A percentile compares a stretch with the other conserved stretches of the same genome.
Evolutionary conservation across 768 basidiomycete species (phyloP).

Genomic region (Agaricus subrufescens): DNA sequence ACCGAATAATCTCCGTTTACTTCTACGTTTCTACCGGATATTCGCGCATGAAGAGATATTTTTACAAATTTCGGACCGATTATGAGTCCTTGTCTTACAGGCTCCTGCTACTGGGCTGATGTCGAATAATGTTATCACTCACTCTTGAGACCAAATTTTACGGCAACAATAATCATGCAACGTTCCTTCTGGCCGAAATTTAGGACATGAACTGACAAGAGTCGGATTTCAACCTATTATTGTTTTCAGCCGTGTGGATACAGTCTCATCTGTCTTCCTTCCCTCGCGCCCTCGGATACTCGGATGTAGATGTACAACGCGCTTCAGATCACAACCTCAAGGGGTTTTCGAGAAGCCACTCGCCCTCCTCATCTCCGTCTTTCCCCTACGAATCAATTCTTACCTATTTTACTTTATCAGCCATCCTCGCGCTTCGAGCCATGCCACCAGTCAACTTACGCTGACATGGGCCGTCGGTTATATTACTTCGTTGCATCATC

Average conservation of each 20-base stretch:
- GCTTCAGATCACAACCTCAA: neutral
- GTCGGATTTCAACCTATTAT: neutral
- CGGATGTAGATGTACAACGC: neutral
- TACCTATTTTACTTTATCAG: neutral
- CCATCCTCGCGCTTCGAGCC: neutral
- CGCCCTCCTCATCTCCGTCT: neutral
- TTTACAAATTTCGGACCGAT: neutral
- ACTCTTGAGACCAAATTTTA: neutral
- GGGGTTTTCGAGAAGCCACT: neutral
- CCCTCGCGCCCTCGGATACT: neutral
- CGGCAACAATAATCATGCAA: neutral
- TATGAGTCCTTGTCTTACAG: neutral
- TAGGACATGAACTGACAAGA: neutral
- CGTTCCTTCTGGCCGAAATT: neutral
- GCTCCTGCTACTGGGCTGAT: neutral
- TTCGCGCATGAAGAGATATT: neutral
- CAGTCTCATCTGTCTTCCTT: neutral
- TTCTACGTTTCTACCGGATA: neutral
- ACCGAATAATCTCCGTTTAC: neutral
- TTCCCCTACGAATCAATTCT: neutral
- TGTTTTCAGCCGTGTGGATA: neutral
- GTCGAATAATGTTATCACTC: conserved; percentile 1
- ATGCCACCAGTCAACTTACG: neutral
- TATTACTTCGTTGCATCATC: neutral
- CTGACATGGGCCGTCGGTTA: neutral